Evolutionary conservation across 495 filamentous ascomycete species (phyloP), one percentile per base, ranked within the genome.

Genomic region (Parathielavia hyrcaniae): DNA sequence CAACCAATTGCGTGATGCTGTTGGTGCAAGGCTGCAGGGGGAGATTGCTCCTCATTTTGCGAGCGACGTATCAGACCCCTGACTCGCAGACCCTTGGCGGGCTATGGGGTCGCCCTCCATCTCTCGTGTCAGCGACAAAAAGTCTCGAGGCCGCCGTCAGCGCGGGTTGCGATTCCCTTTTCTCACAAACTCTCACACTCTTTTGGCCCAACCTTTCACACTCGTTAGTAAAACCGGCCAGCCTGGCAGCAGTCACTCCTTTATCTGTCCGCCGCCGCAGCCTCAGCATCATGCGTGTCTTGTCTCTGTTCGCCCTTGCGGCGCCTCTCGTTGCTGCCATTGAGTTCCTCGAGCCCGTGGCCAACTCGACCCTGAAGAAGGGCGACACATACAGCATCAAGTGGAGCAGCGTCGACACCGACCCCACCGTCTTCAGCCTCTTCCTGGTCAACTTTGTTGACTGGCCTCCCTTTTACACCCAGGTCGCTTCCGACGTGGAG

Each of bases 391-490:
- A 67, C 61, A 60, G 52, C 11, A 67, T 78, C 40, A 64, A 64
- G 17, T 78, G 75, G 75, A 59, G 62, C 50, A 72, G 66, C 45
- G 75, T 78, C 57, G 75, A 78, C 65, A 78, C 75, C 16, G 75
- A 78, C 60, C 73, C 75, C 14, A 54, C 62, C 52, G 46, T 35
- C 50, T 74, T 78, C 69, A 71, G 67, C 64, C 60, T 78, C 59
- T 76, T 71, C 58, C 71, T 78, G 23, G 72, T 74, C 70, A 78
- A 78, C 74, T 78, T 78, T 66, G 70, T 75, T 60, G 68, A 73
- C 62, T 78, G 71, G 73, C 75, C 75, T 32, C 75, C 75, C 3
- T 67, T 64, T 50, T 75, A 75, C 59, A 65, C 70, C 26, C 60
- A 73, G 7, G 61, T 78, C 39, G 73, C 75, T 19, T 17, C 59